Conservation (phyloP, 176 grass and related monocot species). For the Oryza rufipogon region DNA sequence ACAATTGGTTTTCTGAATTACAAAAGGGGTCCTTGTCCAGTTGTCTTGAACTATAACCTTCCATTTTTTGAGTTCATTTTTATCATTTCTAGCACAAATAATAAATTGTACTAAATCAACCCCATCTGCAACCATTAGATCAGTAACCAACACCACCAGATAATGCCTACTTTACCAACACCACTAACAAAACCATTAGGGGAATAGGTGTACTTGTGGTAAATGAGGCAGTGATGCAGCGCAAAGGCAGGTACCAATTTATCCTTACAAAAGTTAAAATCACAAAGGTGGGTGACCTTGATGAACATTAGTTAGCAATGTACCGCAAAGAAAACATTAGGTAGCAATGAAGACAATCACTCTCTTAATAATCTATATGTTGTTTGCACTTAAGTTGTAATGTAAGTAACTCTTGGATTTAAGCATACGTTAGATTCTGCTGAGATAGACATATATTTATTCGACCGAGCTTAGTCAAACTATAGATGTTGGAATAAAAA, state of each 20-base stretch:
- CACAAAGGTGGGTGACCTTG: neutral
- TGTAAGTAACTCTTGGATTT: too few species aligned
- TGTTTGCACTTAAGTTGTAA: too few species aligned
- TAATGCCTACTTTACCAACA: neutral
- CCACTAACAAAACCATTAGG: neutral
- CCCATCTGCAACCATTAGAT: too few species aligned
- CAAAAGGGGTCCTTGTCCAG: neutral
- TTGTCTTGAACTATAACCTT: conserved; percentile 15
- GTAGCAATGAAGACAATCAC: too few species aligned
- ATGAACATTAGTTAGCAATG: neutral
- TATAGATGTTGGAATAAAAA: too few species aligned
- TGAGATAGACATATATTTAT: too few species aligned
- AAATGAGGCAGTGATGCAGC: neutral
- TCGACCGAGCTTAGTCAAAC: too few species aligned
- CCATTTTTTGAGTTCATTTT: too few species aligned
- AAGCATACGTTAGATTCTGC: too few species aligned
- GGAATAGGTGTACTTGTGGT: neutral
- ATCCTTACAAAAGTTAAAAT: neutral
- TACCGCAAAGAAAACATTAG: too few species aligned
- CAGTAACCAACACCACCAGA: neutral
- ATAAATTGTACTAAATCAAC: neutral
- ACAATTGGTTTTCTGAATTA: conserved; percentile 9
- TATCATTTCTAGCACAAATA: too few species aligned
- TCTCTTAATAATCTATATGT: too few species aligned
- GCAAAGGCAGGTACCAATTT: neutral